Conservation (phyloP, 2,329 filamentous ascomycete species). For the Cordyceps farinosa region DNA sequence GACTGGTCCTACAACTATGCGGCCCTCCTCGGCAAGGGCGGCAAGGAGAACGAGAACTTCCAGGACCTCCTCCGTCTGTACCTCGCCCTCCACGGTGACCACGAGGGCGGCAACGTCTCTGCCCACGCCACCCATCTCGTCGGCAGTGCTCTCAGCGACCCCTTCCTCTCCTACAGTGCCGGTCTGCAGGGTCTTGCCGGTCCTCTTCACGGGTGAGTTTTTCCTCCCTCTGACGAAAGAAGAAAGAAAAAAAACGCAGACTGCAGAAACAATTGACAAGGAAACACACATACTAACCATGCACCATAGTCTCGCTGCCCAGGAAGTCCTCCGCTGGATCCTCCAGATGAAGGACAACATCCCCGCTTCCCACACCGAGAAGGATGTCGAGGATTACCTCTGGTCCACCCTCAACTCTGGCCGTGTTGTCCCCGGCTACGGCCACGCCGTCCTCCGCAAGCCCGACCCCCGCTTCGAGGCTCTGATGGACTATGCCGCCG, state of each 20-base stretch:
- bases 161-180: slow-evolving; percentile 93
- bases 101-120: slow-evolving; percentile 97
- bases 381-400: slow-evolving; percentile 83
- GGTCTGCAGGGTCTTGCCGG: slow-evolving; percentile 93
- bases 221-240: neutral
- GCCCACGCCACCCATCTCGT: slow-evolving; percentile 94
- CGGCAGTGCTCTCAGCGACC: slow-evolving; percentile 88
- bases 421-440: slow-evolving; percentile 91
- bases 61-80: slow-evolving; percentile 93
- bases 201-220: slow-evolving; percentile 58
- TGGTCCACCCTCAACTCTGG: slow-evolving; percentile 92
- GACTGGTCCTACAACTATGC: slow-evolving; percentile 99
- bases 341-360: slow-evolving; percentile 91
- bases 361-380: slow-evolving; percentile 70
- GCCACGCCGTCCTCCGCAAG: slow-evolving; percentile 93
- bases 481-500: slow-evolving; percentile 88
- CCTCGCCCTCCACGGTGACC: slow-evolving; percentile 93
- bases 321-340: slow-evolving; percentile 96
- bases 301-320: slow-evolving; percentile 69
- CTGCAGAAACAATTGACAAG: neutral
- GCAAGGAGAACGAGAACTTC: slow-evolving; percentile 86
- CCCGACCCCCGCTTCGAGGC: slow-evolving; percentile 96
- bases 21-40: slow-evolving; percentile 87
- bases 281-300: neutral
- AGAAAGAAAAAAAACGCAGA: neutral